Base-by-base conservation (phyloP, 2,329 filamentous ascomycete species). In the Monosporascus sp. region DNA sequence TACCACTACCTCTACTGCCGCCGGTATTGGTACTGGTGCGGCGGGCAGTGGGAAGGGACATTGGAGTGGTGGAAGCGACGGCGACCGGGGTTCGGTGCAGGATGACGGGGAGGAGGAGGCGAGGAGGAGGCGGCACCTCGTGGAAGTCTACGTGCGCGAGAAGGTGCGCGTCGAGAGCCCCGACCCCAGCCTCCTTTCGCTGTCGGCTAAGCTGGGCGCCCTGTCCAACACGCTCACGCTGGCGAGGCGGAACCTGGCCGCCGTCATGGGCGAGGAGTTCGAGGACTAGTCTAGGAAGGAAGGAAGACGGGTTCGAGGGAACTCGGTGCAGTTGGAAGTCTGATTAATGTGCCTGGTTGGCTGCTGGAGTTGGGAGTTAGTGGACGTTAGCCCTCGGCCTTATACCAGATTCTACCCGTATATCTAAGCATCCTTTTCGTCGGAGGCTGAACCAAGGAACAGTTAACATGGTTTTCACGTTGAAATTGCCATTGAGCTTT, bases 151-250 rank as follows among this genome's bases (percentile, higher is more conserved):
- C 58, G 93, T 97, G 46, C 85, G 87, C 60, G 93, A 97, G 69
- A 97, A 97, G 74, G 82, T 96, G 5, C 80, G 88, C 41, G 87
- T 97, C 2, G 92, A 96, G 70, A 93, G 85, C 63, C 89, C 91
- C 52, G 92, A 97, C 69, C 93, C 93, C 1, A 92, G 85, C 62
- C 68, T 97, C 59, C 85, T 97, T 68, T 87, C 89, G 37, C 78
- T 94, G 37, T 87, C 89, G 68, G 87, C 91, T 5, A 97, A 97
- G 72, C 75, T 97, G 60, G 84, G 80, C 31, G 91, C 89, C 5
- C 72, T 97, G 53, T 86, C 88, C 58, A 83, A 91, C 63, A 86
- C 86, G 56, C 78, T 96, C 20, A 76, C 78, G 53, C 76, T 89
- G 57, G 86, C 87, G 58, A 79, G 88, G 61, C 77, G 81, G 52